Evolutionary conservation across 1,284 basidiomycete genomes (phyloP), one percentile per base, ranked within the genome.

Genomic region (Cryptococcus sp.): DNA sequence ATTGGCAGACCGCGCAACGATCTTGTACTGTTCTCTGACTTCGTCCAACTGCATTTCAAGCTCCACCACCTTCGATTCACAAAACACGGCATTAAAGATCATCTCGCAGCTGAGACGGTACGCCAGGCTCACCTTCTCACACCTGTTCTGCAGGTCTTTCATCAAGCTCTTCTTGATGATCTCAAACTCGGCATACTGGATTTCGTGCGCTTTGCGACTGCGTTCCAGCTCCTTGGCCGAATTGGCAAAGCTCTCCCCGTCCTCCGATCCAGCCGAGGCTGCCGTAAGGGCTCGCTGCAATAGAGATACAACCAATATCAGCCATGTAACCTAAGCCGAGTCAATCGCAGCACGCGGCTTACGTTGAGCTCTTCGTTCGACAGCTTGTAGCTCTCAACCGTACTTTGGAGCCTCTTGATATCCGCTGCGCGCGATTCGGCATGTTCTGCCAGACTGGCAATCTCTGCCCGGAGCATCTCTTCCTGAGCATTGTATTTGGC

Each of bases 341-440:
- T 51, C 52, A 54, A 44, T 31, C 54, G 54, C 57, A 62, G 60
- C 49, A 57, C 50, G 56, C 48, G 39, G 66, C 81, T 62, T 68
- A 93, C 92, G 86, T 99, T 98, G 55, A 99, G 86, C 78, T 99
- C 96, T 76, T 99, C 96, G 73, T 98, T 97, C 66, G 96, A 90
- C 71, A 91, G 89, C 82, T 95, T 94, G 71, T 98, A 84, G 73
- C 89, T 90, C 72, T 99, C 94, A 62, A 97, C 89, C 23, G 90
- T 88, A 50, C 88, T 86, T 67, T 91, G 89, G 60, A 97, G 82
- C 60, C 85, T 87, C 58, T 90, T 87, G 59, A 93, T 86, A 80
- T 99, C 97, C 67, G 88, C 89, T 52, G 83, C 83, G 74, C 89
- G 90, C 73, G 91, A 81, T 71, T 98, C 95, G 44, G 96, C 82